Conservation (phyloP, 1,284 basidiomycete species). For the Sanghuangporus sanghuang region DNA sequence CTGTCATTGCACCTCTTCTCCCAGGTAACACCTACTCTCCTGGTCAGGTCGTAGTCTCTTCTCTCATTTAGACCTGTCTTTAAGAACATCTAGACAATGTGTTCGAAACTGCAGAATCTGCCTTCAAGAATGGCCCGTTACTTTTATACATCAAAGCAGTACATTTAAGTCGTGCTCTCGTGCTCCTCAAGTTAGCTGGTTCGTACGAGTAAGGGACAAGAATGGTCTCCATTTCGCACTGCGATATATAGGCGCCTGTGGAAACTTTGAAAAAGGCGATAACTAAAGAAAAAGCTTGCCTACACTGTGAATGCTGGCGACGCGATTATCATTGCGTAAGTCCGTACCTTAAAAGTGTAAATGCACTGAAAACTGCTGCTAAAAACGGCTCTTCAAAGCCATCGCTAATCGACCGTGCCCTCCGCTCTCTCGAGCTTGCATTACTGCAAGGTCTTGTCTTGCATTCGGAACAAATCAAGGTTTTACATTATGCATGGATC, state of each 20-base stretch:
- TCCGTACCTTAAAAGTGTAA: not conserved
- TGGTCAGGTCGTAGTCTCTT: not conserved
- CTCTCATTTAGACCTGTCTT: not conserved
- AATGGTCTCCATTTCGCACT: too few relatives aligned
- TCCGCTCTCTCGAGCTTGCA: not conserved
- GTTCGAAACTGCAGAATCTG: not conserved
- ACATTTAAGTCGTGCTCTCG: not conserved
- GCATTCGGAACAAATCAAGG: not conserved
- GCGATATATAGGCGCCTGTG: not conserved
- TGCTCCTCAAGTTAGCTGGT: not conserved
- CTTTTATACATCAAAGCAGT: not conserved
- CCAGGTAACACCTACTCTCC: not conserved
- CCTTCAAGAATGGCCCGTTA: constrained; percentile 9
- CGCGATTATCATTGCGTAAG: not conserved
- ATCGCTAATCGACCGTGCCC: not conserved
- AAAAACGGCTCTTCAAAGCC: not conserved
- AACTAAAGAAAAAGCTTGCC: not conserved
- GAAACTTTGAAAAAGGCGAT: not conserved
- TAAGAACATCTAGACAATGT: constrained; percentile 10
- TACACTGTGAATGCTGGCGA: not conserved
- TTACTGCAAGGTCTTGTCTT: not conserved
- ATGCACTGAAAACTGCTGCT: not conserved
- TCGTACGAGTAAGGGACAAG: too few relatives aligned
- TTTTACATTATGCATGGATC: not conserved
- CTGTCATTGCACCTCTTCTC: not conserved